Base-by-base conservation (phyloP, 352 stramenopile genomes). In the Globisporangium iwayamae region DNA sequence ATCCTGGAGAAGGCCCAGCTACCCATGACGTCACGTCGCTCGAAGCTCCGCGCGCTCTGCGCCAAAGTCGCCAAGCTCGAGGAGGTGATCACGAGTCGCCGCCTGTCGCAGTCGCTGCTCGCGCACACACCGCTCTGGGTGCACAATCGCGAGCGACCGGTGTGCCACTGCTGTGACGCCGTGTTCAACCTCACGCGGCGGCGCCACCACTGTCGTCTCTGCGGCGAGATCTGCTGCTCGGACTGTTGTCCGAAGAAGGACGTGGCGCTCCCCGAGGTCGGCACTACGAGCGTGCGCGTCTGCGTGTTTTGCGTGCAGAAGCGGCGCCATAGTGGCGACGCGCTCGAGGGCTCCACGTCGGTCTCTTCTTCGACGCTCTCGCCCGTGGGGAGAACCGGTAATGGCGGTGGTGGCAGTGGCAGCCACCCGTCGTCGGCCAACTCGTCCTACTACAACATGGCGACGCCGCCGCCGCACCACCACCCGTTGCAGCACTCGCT, bases 241-340 rank as follows among this genome's bases (percentile, higher is more conserved):
- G 80, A 88, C 38, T 93, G 84, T 65, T 90, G 75, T 2, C 84
- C 84, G n/a, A 93, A 93, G 59, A 87, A 91, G 72, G 84, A 90
- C 60, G 75, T 93, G 22, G 79, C 76, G 39, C 76, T 93, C 20
- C 80, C 83, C 1, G 78, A 86, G 34, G 72, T 85, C 1, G 76
- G 80, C 16, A 74, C 71, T 30, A 87, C 80, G 34, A 85, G 77
- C 62, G 81, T 92, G 14, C 81, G 83, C 54, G 80, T 92, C n/a
- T 92, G 83, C 46, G 76, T 83, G 3, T 57, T 61, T 6, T 92
- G 83, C 43, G 70, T 86, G 8, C 71, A 85, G 60, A 70, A 69
- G 53, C 82, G 84, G 47, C 79, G 79, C 41, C 76, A 85, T 25
- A 87, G 78, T 45, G 72, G 66, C 25, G 80, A 87, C 25, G 45